Percentiles rank a stretch among this genome's conserved stretches.
Evolutionary conservation across 2,329 filamentous ascomycete genomes (phyloP).

Genomic region (Paecilomyces variotii): DNA sequence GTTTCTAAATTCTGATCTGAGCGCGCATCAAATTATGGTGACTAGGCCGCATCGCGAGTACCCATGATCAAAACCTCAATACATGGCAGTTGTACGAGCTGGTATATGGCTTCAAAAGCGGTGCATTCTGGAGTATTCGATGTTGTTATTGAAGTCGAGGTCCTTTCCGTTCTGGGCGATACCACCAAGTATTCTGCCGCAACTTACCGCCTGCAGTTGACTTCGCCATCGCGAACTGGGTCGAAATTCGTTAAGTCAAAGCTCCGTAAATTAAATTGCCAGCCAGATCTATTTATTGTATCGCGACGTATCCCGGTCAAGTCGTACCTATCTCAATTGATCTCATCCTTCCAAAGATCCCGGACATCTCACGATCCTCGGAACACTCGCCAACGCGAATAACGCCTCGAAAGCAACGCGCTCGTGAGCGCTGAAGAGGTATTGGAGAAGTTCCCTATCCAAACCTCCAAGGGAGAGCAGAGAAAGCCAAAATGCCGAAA

Average conservation of each 20-base stretch:
- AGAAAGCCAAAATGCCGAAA: constrained; percentile 64
- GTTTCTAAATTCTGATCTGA: no score
- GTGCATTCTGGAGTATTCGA: no score
- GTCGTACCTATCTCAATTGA: not conserved
- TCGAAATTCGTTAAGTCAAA: not conserved
- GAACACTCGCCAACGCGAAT: not conserved
- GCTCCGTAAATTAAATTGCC: not conserved
- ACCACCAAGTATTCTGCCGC: constrained; percentile 7
- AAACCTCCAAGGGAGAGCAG: not conserved
- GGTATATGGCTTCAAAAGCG: no score
- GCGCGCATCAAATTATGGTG: no score
- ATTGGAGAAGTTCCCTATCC: not conserved
- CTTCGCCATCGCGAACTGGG: not conserved
- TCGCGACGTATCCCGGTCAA: not conserved
- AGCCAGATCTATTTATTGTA: not conserved
- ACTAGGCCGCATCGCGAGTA: no score
- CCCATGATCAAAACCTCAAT: no score
- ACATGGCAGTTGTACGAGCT: no score
- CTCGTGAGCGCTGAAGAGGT: constrained; percentile 1
- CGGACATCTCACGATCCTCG: not conserved
- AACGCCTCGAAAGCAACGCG: not conserved
- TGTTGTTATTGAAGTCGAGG: not conserved
- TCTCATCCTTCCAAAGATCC: not conserved
- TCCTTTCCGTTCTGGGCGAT: not conserved
- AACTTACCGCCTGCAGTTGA: not conserved